These are phyloP conservation scores for Candida broadrunensis DNA, from an alignment of 805 yeast genomes.

Conservation along the genomic window DNA sequence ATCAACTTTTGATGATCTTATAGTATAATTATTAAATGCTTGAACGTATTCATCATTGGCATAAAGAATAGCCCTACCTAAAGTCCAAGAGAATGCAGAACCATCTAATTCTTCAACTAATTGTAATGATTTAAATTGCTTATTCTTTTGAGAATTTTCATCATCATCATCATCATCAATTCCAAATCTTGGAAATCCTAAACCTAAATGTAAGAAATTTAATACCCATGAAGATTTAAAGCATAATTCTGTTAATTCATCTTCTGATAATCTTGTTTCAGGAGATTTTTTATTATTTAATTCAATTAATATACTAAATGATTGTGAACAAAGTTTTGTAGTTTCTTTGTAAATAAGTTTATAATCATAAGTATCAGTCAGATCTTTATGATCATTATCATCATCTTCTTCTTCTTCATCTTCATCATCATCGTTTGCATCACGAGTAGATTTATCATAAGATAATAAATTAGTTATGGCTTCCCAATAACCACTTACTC, in stretches of 20 bases:
- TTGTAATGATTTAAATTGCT: constrained; percentile 33
- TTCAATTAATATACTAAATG: constrained; percentile 33
- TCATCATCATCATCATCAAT: constrained; percentile 27
- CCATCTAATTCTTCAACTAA: constrained; percentile 43
- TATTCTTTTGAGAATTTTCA: constrained; percentile 12
- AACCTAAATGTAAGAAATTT: constrained; percentile 55
- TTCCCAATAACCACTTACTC: constrained; percentile 70
- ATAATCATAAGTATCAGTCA: constrained; percentile 40
- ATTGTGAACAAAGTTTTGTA: constrained; percentile 43
- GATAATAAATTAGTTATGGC: constrained; percentile 48
- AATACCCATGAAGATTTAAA: constrained; percentile 61
- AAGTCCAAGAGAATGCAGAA: constrained; percentile 51
- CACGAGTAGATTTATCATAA: constrained; percentile 8
- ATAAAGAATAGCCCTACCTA: constrained; percentile 61
- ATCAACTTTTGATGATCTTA: background rate
- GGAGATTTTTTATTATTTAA: constrained; percentile 25
- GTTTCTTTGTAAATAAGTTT: constrained; percentile 43
- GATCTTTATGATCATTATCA: constrained; percentile 13
- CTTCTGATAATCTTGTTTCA: constrained; percentile 30
- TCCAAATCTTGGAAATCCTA: constrained; percentile 56
- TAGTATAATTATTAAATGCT: constrained; percentile 35
- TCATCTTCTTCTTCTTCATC: constrained; percentile 14
- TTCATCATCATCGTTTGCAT: constrained; percentile 1
- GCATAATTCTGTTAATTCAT: constrained; percentile 52
- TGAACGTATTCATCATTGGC: constrained; percentile 52